Conservation (phyloP, 2,329 filamentous ascomycete species). For the Endocalyx cinctus region DNA sequence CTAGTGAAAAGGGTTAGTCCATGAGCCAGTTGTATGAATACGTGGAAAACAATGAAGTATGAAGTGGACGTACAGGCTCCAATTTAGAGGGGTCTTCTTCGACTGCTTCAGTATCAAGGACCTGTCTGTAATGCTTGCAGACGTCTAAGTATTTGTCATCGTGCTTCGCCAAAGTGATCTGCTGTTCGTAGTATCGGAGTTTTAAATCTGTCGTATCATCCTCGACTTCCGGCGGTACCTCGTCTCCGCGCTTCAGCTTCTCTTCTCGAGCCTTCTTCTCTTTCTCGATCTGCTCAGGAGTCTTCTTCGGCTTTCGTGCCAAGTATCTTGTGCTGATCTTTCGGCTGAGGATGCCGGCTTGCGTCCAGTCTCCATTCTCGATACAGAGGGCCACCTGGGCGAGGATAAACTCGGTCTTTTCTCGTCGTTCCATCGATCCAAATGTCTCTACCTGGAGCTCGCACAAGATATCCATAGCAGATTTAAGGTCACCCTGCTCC, state of each 20-base stretch:
- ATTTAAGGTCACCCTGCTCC: conserved; percentile 83
- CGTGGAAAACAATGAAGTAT: background rate
- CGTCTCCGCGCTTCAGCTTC: conserved; percentile 73
- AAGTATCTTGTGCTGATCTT: conserved; percentile 98
- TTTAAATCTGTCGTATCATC: conserved; percentile 97
- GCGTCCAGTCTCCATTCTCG: conserved; percentile 91
- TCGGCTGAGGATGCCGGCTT: conserved; percentile 85
- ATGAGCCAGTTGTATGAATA: background rate
- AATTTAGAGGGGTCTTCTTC: conserved; percentile 85
- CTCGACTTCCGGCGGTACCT: conserved; percentile 70
- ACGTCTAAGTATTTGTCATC: conserved; percentile 96
- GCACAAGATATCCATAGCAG: conserved; percentile 88
- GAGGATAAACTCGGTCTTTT: conserved; percentile 98
- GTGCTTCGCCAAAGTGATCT: conserved; percentile 92
- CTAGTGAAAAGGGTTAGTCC: too few relatives aligned
- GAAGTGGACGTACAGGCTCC: conserved; percentile 66
- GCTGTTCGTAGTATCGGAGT: conserved; percentile 93
- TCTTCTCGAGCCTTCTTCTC: conserved; percentile 85
- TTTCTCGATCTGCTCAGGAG: conserved; percentile 82
- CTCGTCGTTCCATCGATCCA: conserved; percentile 91
- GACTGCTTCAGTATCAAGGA: conserved; percentile 91
- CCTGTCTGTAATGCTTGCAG: conserved; percentile 97
- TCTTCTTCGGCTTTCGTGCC: conserved; percentile 84
- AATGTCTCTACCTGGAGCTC: conserved; percentile 99
- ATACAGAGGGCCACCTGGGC: conserved; percentile 94